phyloP scores from a whole-genome alignment of 148 eudicot genomes.

The Drosera capensis region DNA sequence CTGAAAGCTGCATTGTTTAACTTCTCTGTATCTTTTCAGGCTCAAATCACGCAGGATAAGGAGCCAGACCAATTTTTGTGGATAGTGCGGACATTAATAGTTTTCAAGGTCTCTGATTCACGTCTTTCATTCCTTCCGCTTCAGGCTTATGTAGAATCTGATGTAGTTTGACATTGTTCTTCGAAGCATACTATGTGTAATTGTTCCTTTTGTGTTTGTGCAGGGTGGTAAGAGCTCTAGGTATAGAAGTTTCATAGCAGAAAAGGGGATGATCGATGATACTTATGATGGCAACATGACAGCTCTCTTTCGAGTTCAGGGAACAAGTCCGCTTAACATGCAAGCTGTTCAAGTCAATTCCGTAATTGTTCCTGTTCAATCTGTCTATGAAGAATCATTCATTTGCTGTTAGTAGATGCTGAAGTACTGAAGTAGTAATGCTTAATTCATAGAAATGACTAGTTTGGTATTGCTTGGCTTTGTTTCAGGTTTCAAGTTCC shows the following conservation, averaged over 20 bases:
- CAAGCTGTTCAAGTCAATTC: conserved; percentile 37
- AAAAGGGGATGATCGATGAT: conserved; percentile 18
- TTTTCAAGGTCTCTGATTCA: conserved; percentile 20
- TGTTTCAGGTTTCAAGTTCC: conserved; percentile 32
- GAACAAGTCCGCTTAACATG: conserved; percentile 21
- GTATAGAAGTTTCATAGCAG: conserved; percentile 16
- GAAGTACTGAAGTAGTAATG: too few species aligned
- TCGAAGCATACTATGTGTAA: not conserved
- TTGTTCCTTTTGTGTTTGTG: conserved; percentile 2
- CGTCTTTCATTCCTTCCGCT: conserved; percentile 1
- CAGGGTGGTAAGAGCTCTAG: conserved; percentile 22
- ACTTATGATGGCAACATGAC: conserved; percentile 19
- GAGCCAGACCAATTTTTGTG: conserved; percentile 30
- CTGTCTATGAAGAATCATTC: not conserved
- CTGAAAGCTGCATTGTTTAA: not conserved
- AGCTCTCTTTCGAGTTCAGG: conserved; percentile 38
- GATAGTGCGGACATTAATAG: conserved; percentile 19
- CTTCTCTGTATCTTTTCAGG: conserved; percentile 13
- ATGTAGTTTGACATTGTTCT: not conserved
- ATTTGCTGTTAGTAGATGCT: too few species aligned
- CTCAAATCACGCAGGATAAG: conserved; percentile 22
- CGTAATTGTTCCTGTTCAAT: conserved; percentile 9
- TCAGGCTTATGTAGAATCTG: not conserved
- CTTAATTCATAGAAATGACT: too few species aligned
- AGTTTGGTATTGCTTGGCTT: too few species aligned